Evolutionary conservation across 306 rosid species (phyloP).

Genomic region (Ormosia emarginata): DNA sequence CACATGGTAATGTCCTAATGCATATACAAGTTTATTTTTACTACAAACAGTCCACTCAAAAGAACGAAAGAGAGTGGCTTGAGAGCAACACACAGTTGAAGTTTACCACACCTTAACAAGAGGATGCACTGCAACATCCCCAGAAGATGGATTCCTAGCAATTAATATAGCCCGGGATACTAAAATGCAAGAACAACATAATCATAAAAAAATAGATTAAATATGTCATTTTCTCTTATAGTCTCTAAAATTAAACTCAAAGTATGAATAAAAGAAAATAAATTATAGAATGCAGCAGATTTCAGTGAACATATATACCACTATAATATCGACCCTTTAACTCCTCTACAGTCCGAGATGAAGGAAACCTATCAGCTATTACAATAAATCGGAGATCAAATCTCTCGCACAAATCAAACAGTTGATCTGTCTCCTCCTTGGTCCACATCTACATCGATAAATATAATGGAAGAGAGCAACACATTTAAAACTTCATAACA

Average conservation of each 20-base stretch:
- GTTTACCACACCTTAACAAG: constrained; percentile 61
- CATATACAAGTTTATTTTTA: background rate
- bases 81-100: background rate
- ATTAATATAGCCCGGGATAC: constrained; percentile 60
- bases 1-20: constrained; percentile 2
- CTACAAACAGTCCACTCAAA: background rate
- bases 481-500: background rate
- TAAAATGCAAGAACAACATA: constrained; percentile 26
- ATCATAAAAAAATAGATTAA: constrained; percentile 4
- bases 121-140: constrained; percentile 65
- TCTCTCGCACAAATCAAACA: constrained; percentile 77
- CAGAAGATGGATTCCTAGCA: constrained; percentile 68
- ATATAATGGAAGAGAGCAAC: constrained; percentile 2
- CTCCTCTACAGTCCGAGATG: constrained; percentile 80
- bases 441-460: constrained; percentile 67
- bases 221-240: constrained; percentile 2
- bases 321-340: constrained; percentile 86
- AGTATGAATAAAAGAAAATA: background rate
- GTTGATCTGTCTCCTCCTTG: constrained; percentile 91
- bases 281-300: background rate
- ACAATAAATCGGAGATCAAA: constrained; percentile 89
- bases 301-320: constrained; percentile 47
- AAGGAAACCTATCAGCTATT: constrained; percentile 85
- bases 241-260: background rate
- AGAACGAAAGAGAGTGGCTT: background rate